These are phyloP conservation scores for Dryas integrifolia DNA, from an alignment of 331 rosid species.

Conservation along the genomic window DNA sequence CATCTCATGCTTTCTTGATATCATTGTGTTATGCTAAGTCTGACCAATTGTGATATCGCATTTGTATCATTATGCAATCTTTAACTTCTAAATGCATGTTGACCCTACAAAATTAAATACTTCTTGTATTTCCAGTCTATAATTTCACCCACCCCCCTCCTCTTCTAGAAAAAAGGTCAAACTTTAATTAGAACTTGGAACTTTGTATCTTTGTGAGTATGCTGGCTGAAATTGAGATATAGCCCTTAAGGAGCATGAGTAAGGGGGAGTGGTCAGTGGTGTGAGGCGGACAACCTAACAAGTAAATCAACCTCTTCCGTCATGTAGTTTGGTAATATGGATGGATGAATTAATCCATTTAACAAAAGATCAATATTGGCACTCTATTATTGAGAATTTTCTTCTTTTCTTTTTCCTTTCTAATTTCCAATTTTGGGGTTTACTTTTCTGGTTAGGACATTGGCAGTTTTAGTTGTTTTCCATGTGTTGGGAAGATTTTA, in stretches of 20 bases:
- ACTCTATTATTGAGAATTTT: background rate
- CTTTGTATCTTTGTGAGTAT: no score
- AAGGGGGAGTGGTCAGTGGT: background rate
- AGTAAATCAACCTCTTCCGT: background rate
- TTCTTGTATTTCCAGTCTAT: background rate
- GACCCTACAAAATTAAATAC: background rate
- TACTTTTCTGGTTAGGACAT: background rate
- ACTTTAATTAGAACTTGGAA: no score
- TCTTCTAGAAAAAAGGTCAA: no score
- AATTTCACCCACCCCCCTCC: background rate
- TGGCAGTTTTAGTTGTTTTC: background rate
- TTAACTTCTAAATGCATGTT: background rate
- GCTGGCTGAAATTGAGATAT: no score
- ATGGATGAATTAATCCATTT: background rate
- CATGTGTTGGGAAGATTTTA: background rate
- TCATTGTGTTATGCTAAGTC: background rate
- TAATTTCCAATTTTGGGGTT: background rate
- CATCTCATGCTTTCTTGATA: background rate
- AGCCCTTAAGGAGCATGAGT: no score
- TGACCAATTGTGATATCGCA: constrained; percentile 5
- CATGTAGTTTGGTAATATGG: constrained; percentile 4
- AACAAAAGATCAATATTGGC: no score
- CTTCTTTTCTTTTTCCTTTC: background rate
- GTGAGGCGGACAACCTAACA: background rate
- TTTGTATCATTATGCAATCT: background rate